Evolutionary conservation across 148 eudicot genomes (phyloP).

Genomic region (Polygonum maritimum): DNA sequence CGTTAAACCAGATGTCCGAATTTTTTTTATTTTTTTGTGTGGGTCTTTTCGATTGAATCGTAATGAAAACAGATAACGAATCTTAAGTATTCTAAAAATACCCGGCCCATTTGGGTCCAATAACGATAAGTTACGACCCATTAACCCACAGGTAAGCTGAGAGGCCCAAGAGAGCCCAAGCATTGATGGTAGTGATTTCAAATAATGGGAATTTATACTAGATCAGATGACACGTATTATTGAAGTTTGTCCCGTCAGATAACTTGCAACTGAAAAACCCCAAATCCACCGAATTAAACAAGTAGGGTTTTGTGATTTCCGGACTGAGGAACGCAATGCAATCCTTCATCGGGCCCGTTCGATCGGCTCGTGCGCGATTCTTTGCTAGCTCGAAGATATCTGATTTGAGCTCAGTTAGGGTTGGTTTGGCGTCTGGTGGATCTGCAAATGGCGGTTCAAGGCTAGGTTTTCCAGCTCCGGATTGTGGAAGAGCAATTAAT

Average conservation of each 20-base stretch:
- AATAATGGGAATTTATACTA: not conserved
- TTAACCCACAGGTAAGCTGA: not conserved
- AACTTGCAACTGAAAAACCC: not conserved
- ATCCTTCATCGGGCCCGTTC: slow-evolving; percentile 3
- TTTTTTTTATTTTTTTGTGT: no score
- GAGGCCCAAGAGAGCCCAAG: not conserved
- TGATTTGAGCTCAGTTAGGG: not conserved
- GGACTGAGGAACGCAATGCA: not conserved
- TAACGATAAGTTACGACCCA: not conserved
- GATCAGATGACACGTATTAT: not conserved
- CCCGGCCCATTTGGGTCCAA: not conserved
- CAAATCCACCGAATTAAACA: not conserved
- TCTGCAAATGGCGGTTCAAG: slow-evolving; percentile 5
- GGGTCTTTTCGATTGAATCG: no score
- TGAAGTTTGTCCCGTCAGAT: not conserved
- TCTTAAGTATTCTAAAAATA: no score
- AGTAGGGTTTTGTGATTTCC: slow-evolving; percentile 7
- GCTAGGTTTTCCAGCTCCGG: not conserved
- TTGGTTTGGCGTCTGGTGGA: not conserved
- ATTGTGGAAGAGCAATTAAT: not conserved
- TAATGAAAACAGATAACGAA: no score
- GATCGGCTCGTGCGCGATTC: slow-evolving; percentile 5
- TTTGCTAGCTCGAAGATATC: not conserved
- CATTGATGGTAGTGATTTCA: not conserved
- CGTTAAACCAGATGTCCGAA: no score